phyloP scores from a whole-genome alignment of 148 eudicot species.

The Nyssa sinensis region DNA sequence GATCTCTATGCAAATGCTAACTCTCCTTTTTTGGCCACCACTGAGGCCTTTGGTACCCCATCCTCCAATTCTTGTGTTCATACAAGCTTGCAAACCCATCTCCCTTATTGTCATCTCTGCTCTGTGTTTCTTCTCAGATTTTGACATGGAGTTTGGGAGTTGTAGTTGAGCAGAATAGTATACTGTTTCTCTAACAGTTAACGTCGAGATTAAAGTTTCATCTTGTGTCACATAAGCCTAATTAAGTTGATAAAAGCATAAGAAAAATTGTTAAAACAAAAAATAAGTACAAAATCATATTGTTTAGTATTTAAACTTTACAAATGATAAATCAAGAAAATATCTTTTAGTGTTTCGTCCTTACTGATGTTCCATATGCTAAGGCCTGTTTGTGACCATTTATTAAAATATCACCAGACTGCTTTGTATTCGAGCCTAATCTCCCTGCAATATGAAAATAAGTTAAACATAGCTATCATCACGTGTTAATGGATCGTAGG shows the following conservation, averaged over 20 bases:
- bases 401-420: constrained; percentile 48
- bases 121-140: constrained; percentile 46
- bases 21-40: constrained; percentile 47
- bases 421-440: constrained; percentile 34
- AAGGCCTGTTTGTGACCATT: constrained; percentile 49
- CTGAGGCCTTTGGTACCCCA: constrained; percentile 44
- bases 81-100: constrained; percentile 67
- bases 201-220: constrained; percentile 49
- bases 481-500: too few relatives aligned
- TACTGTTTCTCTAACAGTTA: constrained; percentile 68
- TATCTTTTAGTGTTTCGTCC: constrained; percentile 31
- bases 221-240: constrained; percentile 88
- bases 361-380: constrained; percentile 68
- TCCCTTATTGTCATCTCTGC: constrained; percentile 56
- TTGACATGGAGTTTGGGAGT: constrained; percentile 55
- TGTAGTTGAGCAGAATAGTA: constrained; percentile 77
- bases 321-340: too few relatives aligned
- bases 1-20: constrained; percentile 48
- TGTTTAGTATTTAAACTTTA: too few relatives aligned
- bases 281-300: too few relatives aligned
- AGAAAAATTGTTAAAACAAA: not conserved
- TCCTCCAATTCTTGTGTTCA: constrained; percentile 43
- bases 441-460: constrained; percentile 31
- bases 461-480: too few relatives aligned
- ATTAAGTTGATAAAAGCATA: not conserved